phyloP scores from a whole-genome alignment of 2,329 filamentous ascomycete species.

The Fusarium solani-melongenae region DNA sequence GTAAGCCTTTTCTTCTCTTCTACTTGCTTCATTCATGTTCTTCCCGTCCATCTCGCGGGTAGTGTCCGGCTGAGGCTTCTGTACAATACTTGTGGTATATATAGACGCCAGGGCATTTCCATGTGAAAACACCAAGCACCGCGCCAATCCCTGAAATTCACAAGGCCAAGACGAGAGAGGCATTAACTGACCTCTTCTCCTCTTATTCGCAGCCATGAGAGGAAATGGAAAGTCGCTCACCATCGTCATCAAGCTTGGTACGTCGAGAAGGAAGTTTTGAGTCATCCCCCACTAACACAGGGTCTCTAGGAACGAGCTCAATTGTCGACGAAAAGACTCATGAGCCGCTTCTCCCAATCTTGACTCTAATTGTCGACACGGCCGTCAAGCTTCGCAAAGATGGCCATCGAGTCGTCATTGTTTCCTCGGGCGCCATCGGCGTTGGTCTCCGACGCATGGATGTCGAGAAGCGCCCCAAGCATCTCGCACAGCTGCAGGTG shows the following conservation, averaged over 20 bases:
- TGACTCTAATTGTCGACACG: conserved; percentile 94
- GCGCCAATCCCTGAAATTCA: conserved; percentile 1
- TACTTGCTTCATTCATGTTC: conserved; percentile 23
- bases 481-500: conserved; percentile 87
- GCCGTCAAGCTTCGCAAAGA: conserved; percentile 87
- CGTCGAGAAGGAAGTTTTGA: conserved; percentile 40
- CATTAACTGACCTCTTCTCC: conserved; percentile 63
- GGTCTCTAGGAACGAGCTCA: conserved; percentile 90
- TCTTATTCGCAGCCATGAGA: conserved; percentile 68
- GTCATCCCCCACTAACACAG: conserved; percentile 35
- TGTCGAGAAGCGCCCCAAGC: conserved; percentile 86
- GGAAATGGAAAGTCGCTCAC: conserved; percentile 57
- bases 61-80: conserved; percentile 20
- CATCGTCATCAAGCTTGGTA: conserved; percentile 90
- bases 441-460: conserved; percentile 93
- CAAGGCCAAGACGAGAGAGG: conserved; percentile 6
- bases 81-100: conserved; percentile 16
- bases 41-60: conserved; percentile 15
- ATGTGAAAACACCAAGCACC: conserved; percentile 20
- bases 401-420: conserved; percentile 94
- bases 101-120: conserved; percentile 1
- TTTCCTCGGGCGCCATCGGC: conserved; percentile 96
- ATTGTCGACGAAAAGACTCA: conserved; percentile 97
- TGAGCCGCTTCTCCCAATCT: conserved; percentile 89
- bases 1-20: conserved; percentile 33